Percentiles rank a stretch among this genome's conserved stretches.
phyloP scores from a whole-genome alignment of 2,329 filamentous ascomycete genomes.

The Talaromyces amestolkiae region DNA sequence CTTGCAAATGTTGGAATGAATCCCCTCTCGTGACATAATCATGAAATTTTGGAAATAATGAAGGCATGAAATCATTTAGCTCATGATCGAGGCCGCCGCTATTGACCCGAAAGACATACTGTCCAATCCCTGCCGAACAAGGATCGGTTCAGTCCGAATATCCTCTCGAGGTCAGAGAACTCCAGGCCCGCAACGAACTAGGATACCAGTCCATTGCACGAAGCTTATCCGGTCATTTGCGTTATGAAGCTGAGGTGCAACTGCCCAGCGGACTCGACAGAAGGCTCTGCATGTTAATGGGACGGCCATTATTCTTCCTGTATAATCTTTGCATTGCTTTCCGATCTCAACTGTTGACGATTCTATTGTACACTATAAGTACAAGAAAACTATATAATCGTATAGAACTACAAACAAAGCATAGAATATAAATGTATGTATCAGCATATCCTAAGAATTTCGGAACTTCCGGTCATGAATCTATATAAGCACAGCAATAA shows the following conservation, averaged over 20 bases:
- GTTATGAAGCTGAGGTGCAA: no score
- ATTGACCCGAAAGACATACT: neutral
- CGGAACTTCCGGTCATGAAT: constrained; percentile 9
- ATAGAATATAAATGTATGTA: neutral
- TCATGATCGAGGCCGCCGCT: no score
- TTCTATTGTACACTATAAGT: neutral
- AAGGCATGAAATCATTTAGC: no score
- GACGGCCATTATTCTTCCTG: neutral
- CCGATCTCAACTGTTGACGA: neutral
- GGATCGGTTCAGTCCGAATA: neutral
- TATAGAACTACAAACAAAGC: neutral
- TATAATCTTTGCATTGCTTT: neutral
- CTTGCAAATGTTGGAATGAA: no score
- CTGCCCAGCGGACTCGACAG: neutral
- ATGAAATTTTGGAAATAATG: no score
- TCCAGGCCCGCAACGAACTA: no score
- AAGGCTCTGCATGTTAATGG: neutral
- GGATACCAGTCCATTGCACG: neutral
- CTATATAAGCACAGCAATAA: constrained; percentile 12
- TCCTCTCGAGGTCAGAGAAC: neutral
- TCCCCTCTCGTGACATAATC: no score
- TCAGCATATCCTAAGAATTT: neutral
- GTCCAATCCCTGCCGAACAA: neutral
- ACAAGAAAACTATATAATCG: neutral
- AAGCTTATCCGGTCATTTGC: neutral